Percentiles rank a stretch among this genome's conserved stretches.
phyloP scores from a whole-genome alignment of 306 rosid species.

The Trifolium pratense region DNA sequence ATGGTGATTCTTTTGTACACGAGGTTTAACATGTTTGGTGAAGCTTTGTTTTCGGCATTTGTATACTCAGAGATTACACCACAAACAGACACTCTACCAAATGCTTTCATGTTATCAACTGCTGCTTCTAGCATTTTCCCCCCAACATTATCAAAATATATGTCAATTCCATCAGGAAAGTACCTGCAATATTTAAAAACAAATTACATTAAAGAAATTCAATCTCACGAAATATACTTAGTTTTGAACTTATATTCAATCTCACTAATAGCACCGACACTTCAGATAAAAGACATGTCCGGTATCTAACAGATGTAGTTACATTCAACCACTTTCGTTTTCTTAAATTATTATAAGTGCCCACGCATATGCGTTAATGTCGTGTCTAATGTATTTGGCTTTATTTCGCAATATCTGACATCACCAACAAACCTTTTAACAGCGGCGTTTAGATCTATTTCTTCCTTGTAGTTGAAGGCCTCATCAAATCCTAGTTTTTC shows the following conservation, averaged over 20 bases:
- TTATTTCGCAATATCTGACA: background rate
- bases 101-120: constrained; percentile 59
- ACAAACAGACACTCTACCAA: constrained; percentile 72
- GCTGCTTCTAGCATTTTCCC: constrained; percentile 77
- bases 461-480: constrained; percentile 86
- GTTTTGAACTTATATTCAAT: background rate
- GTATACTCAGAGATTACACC: constrained; percentile 73
- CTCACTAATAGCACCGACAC: no score
- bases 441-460: constrained; percentile 61
- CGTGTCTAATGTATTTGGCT: background rate
- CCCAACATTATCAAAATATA: constrained; percentile 88
- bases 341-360: no score
- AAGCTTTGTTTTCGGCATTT: constrained; percentile 46
- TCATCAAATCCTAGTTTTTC: constrained; percentile 74
- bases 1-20: constrained; percentile 69
- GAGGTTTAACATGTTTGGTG: constrained; percentile 59
- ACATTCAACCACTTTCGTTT: no score
- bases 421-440: constrained; percentile 54
- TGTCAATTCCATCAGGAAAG: constrained; percentile 78
- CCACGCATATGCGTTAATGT: background rate
- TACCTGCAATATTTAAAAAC: constrained; percentile 44
- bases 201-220: background rate
- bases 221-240: no score
- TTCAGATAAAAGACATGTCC: background rate
- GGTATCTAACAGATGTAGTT: background rate